Percentiles rank a stretch among this genome's conserved stretches.
These are phyloP conservation scores for Graphium sp. DNA, from an alignment of 2,329 filamentous ascomycete species.

Conservation along the genomic window DNA sequence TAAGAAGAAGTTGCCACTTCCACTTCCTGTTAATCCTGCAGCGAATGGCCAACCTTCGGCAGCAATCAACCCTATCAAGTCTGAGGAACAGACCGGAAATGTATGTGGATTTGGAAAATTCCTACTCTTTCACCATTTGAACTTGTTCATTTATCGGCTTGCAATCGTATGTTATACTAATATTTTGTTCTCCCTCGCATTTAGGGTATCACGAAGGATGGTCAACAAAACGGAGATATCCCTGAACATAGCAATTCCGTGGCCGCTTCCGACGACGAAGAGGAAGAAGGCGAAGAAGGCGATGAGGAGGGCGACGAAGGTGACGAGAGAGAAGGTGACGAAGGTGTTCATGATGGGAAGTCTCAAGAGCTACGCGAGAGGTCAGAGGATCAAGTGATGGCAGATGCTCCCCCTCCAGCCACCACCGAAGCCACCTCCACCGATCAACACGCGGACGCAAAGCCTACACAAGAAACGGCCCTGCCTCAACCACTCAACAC, in stretches of 20 bases:
- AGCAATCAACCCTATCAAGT: slow-evolving; percentile 20
- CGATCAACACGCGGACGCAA: slow-evolving; percentile 10
- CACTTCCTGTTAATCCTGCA: slow-evolving; percentile 15
- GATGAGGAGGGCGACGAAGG: slow-evolving; percentile 28
- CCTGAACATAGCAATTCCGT: slow-evolving; percentile 31
- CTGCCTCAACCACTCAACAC: slow-evolving; percentile 13
- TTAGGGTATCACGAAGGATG: slow-evolving; percentile 23
- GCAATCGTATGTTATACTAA: slow-evolving; percentile 8
- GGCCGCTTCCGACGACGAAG: slow-evolving; percentile 27
- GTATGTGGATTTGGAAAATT: slow-evolving; percentile 12
- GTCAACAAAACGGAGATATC: slow-evolving; percentile 23
- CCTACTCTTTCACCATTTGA: slow-evolving; percentile 7
- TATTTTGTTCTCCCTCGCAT: not conserved
- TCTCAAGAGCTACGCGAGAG: slow-evolving; percentile 1
- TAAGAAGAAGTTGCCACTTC: slow-evolving; percentile 48
- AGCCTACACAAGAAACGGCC: slow-evolving; percentile 8
- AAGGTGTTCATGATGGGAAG: slow-evolving; percentile 17
- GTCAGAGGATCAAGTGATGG: slow-evolving; percentile 7
- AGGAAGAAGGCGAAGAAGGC: slow-evolving; percentile 28
- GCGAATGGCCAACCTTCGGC: slow-evolving; percentile 16
- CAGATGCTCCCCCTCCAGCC: slow-evolving; percentile 5
- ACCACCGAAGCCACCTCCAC: slow-evolving; percentile 10
- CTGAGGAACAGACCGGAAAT: slow-evolving; percentile 16
- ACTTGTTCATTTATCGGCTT: not conserved
- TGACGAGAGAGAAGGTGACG: slow-evolving; percentile 24